A percentile compares a stretch with the other conserved stretches of the same genome.
Evolutionary conservation across 2,329 filamentous ascomycete species (phyloP).

Genomic region (Torrubiella hemipterigena): DNA sequence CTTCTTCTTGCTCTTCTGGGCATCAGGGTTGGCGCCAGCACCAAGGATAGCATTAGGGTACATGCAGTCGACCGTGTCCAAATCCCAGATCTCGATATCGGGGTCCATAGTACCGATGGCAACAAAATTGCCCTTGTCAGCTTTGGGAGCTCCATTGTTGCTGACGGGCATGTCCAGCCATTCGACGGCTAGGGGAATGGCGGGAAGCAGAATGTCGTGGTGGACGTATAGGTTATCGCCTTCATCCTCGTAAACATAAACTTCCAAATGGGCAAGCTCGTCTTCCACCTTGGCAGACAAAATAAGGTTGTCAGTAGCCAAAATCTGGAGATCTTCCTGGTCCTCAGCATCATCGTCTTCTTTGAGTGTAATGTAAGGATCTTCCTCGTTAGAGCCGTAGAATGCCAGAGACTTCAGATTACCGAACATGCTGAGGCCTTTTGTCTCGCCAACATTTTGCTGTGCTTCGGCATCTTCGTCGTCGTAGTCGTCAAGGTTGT

Average conservation of each 20-base stretch:
- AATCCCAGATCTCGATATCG: slow-evolving; percentile 96
- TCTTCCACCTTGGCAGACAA: slow-evolving; percentile 92
- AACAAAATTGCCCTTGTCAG: slow-evolving; percentile 75
- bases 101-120: slow-evolving; percentile 96
- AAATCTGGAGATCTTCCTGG: slow-evolving; percentile 86
- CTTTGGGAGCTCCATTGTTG: slow-evolving; percentile 53
- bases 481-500: slow-evolving; percentile 93
- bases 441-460: slow-evolving; percentile 33
- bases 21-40: slow-evolving; percentile 47
- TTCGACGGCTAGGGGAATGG: slow-evolving; percentile 88
- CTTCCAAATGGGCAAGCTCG: slow-evolving; percentile 89
- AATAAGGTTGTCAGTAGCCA: slow-evolving; percentile 86
- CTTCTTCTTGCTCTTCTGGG: slow-evolving; percentile 67
- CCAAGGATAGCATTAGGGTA: slow-evolving; percentile 95
- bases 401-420: slow-evolving; percentile 90
- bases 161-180: slow-evolving; percentile 84
- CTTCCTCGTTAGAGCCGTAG: slow-evolving; percentile 86
- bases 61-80: slow-evolving; percentile 94
- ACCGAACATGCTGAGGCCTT: slow-evolving; percentile 84
- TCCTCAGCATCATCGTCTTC: slow-evolving; percentile 58
- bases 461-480: slow-evolving; percentile 53
- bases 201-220: slow-evolving; percentile 98
- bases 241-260: slow-evolving; percentile 93
- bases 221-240: slow-evolving; percentile 97
- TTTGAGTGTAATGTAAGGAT: slow-evolving; percentile 89